Evolutionary conservation across 306 rosid genomes (phyloP).

Genomic region (Pyrus communis): DNA sequence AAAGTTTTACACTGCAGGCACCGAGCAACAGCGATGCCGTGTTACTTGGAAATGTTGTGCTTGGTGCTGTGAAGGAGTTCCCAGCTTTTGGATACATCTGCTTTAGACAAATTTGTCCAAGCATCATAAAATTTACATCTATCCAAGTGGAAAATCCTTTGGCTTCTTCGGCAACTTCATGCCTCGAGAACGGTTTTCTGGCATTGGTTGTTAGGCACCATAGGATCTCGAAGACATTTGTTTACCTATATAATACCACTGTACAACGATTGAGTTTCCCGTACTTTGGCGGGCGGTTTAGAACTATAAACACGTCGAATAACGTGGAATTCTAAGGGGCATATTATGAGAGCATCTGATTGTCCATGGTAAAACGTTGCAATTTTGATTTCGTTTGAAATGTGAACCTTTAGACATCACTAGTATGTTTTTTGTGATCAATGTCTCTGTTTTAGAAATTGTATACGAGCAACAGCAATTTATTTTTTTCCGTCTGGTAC

Average conservation of each 20-base stretch:
- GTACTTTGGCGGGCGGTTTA: too few relatives aligned
- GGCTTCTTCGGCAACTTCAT: slow-evolving; percentile 14
- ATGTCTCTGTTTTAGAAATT: not conserved
- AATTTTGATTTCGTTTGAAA: not conserved
- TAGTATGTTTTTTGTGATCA: not conserved
- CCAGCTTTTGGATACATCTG: slow-evolving; percentile 68
- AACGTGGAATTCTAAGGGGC: not conserved
- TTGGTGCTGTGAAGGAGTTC: slow-evolving; percentile 57
- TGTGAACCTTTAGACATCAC: not conserved
- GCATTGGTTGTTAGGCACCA: not conserved
- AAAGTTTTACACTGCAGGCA: slow-evolving; percentile 39
- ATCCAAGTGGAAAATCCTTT: slow-evolving; percentile 8
- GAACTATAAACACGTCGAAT: not conserved
- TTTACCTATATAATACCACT: not conserved
- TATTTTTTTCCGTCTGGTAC: not conserved
- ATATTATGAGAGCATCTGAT: not conserved
- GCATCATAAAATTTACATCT: slow-evolving; percentile 18
- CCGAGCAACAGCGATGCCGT: slow-evolving; percentile 56
- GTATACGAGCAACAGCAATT: not conserved
- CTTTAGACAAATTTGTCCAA: slow-evolving; percentile 61
- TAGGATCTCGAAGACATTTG: slow-evolving; percentile 9
- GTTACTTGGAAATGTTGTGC: slow-evolving; percentile 64
- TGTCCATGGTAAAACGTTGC: not conserved
- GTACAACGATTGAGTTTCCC: not conserved
- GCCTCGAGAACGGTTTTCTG: not conserved